A percentile compares a stretch with the other conserved stretches of the same genome.
Conservation (phyloP, 169 alveolate species). For the Plasmodium reichenowi region DNA sequence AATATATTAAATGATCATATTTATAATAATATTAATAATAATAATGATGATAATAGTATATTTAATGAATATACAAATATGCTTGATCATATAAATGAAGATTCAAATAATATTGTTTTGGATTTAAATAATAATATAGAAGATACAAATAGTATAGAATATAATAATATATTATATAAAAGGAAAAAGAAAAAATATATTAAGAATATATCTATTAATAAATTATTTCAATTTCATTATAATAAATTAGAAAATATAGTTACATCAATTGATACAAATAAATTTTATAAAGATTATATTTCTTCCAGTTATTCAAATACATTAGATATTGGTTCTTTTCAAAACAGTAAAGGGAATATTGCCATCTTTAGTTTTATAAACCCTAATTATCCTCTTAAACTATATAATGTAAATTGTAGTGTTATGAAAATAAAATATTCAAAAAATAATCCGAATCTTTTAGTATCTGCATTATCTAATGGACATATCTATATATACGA, state of each 20-base stretch:
- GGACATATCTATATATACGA: slow-evolving; percentile 68
- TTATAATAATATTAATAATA: no score
- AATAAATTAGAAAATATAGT: slow-evolving; percentile 61
- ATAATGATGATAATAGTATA: no score
- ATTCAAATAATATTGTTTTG: neutral
- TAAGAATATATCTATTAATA: slow-evolving; percentile 53
- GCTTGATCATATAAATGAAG: neutral
- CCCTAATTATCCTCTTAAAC: slow-evolving; percentile 54
- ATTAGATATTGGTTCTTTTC: slow-evolving; percentile 65
- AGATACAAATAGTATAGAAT: neutral
- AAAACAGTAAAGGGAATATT: slow-evolving; percentile 69
- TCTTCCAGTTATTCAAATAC: slow-evolving; percentile 74
- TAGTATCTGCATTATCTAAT: slow-evolving; percentile 70
- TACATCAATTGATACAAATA: slow-evolving; percentile 70
- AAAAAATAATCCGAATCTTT: slow-evolving; percentile 43
- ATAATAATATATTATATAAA: slow-evolving; percentile 12
- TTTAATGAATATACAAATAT: no score
- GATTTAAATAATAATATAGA: slow-evolving; percentile 16
- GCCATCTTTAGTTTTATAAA: slow-evolving; percentile 69
- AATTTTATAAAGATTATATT: slow-evolving; percentile 66
- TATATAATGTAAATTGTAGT: slow-evolving; percentile 66
- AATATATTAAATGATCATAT: no score
- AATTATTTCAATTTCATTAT: slow-evolving; percentile 70
- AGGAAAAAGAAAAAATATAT: slow-evolving; percentile 40
- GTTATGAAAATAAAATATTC: slow-evolving; percentile 63